Conservation (phyloP, 177 flowering plant species). For the Vitis hybrid region DNA sequence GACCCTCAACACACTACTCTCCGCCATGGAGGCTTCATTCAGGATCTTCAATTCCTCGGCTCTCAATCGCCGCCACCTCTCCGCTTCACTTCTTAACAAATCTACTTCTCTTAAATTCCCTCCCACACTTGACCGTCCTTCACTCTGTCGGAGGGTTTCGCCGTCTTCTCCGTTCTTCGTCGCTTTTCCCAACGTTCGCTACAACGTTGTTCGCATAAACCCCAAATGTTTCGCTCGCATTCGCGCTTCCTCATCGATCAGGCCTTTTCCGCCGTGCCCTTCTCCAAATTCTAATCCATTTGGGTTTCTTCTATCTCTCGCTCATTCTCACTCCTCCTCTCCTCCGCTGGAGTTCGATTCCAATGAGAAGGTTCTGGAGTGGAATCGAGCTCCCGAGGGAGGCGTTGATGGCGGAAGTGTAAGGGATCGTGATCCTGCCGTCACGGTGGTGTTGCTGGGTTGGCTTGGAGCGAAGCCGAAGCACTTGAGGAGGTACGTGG, state of each 20-base stretch:
- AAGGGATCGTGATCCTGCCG: conserved; percentile 15
- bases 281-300: conserved; percentile 17
- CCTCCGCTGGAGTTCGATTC: conserved; percentile 11
- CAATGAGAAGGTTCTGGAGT: conserved; percentile 18
- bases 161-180: conserved; percentile 3
- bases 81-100: conserved; percentile 16
- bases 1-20: not conserved
- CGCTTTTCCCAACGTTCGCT: too few relatives aligned
- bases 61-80: conserved; percentile 28
- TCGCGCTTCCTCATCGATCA: conserved; percentile 8
- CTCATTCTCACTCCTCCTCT: conserved; percentile 13
- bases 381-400: conserved; percentile 30
- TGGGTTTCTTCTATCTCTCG: conserved; percentile 22
- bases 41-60: conserved; percentile 22
- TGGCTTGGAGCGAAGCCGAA: conserved; percentile 86
- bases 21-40: conserved; percentile 50
- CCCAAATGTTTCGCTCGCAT: not conserved
- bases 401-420: not conserved
- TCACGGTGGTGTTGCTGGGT: conserved; percentile 78
- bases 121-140: not conserved
- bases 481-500: conserved; percentile 78
- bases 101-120: conserved; percentile 12
- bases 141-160: too few relatives aligned
- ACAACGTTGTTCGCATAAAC: not conserved
- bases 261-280: conserved; percentile 7